Conservation (phyloP, 805 yeast species). For the Hermanozyma aechmeae region DNA sequence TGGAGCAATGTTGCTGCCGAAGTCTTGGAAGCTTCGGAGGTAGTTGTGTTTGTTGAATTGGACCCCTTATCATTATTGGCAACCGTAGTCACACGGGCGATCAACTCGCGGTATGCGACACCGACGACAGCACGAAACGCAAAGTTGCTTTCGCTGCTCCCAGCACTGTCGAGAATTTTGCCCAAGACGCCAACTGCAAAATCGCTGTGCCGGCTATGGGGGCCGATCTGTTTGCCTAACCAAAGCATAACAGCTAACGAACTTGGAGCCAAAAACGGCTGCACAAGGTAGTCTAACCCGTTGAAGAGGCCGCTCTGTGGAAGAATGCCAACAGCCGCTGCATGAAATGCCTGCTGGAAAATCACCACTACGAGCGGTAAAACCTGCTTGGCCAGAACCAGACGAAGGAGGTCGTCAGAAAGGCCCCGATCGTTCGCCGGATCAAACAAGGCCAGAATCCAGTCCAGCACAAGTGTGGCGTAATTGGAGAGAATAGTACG, state of each 20-base stretch:
- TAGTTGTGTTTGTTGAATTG: too few species aligned
- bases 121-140: too few species aligned
- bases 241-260: too few species aligned
- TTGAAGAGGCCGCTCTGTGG: constrained; percentile 54
- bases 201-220: background rate
- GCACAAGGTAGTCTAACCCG: constrained; percentile 82
- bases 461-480: constrained; percentile 38
- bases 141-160: too few species aligned
- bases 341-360: constrained; percentile 60
- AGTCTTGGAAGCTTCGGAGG: too few species aligned
- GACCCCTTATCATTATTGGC: too few species aligned
- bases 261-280: constrained; percentile 61
- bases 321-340: constrained; percentile 46
- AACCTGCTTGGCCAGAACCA: constrained; percentile 58
- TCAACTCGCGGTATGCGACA: too few species aligned
- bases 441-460: constrained; percentile 78
- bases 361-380: constrained; percentile 63
- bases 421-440: constrained; percentile 57
- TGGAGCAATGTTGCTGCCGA: too few species aligned
- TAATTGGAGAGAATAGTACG: too few species aligned
- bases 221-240: constrained; percentile 1
- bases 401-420: constrained; percentile 70
- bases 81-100: too few species aligned
- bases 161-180: too few species aligned
- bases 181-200: too few species aligned